Conservation (phyloP, 305 asterid genomes). For the Fraxinus sp. region DNA sequence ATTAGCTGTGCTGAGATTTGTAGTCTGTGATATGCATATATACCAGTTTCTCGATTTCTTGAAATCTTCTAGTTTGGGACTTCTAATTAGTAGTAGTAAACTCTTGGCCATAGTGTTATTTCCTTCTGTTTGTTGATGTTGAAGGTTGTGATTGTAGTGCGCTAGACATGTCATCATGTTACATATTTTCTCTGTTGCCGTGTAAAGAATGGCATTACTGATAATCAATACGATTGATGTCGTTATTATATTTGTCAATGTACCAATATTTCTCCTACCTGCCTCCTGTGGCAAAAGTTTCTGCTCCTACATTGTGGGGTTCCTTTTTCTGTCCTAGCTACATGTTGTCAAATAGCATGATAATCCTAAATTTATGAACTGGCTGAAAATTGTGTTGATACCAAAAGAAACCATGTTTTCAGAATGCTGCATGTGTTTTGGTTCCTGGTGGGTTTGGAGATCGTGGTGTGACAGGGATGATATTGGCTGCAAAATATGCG, state of each 20-base stretch:
- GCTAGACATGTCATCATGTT: background rate
- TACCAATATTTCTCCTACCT: slow-evolving; percentile 4
- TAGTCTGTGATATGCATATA: background rate
- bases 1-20: slow-evolving; percentile 1
- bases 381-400: slow-evolving; percentile 16
- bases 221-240: background rate
- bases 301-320: background rate
- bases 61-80: background rate
- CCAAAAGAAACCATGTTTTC: slow-evolving; percentile 22
- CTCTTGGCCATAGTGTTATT: background rate
- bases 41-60: background rate
- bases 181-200: background rate
- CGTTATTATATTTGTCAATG: background rate
- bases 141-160: background rate
- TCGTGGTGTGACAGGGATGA: slow-evolving; percentile 94
- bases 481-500: slow-evolving; percentile 95
- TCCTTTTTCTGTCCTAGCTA: background rate
- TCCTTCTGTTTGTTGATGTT: background rate
- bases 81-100: background rate
- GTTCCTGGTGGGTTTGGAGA: slow-evolving; percentile 99
- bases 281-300: background rate
- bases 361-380: background rate
- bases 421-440: slow-evolving; percentile 89
- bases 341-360: background rate
- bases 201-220: slow-evolving; percentile 4